A percentile compares a stretch with the other conserved stretches of the same genome.
phyloP scores from a whole-genome alignment of 140 eudicot genomes.

The Ambrosia hybrid region DNA sequence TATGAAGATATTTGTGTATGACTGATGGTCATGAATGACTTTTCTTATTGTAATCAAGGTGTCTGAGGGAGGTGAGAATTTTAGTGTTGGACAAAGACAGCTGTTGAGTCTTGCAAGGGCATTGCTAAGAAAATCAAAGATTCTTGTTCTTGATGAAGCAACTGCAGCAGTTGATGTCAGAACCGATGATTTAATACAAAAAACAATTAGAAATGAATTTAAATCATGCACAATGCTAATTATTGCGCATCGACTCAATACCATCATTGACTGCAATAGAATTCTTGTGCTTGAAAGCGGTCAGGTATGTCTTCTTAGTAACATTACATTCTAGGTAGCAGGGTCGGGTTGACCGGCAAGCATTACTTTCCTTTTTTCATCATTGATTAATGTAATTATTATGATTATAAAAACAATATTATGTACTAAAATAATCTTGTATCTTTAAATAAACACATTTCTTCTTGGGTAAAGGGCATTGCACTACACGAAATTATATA shows the following conservation, averaged over 20 bases:
- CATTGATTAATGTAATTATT: too few relatives aligned
- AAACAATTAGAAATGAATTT: slow-evolving; percentile 86
- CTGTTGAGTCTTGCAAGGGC: slow-evolving; percentile 92
- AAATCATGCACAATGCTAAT: slow-evolving; percentile 93
- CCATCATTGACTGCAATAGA: slow-evolving; percentile 83
- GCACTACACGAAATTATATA: too few relatives aligned
- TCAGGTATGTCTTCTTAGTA: slow-evolving; percentile 47
- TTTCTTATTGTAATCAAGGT: slow-evolving; percentile 45
- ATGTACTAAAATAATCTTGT: neutral
- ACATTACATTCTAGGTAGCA: neutral
- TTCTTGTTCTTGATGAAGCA: slow-evolving; percentile 98
- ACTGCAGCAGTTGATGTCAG: slow-evolving; percentile 98
- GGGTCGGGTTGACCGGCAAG: neutral
- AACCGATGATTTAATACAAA: slow-evolving; percentile 95
- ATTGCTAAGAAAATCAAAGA: slow-evolving; percentile 82
- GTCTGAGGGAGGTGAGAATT: slow-evolving; percentile 93
- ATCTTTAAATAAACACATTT: neutral
- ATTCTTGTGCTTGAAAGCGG: slow-evolving; percentile 88
- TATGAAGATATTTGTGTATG: neutral
- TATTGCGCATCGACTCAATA: slow-evolving; percentile 93
- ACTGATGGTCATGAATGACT: neutral
- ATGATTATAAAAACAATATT: neutral
- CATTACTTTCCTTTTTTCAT: neutral
- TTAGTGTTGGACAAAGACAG: slow-evolving; percentile 97
- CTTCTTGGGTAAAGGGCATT: too few relatives aligned